Base-by-base conservation (phyloP, 257 asterid genomes). In the Solanum medicagineum region DNA sequence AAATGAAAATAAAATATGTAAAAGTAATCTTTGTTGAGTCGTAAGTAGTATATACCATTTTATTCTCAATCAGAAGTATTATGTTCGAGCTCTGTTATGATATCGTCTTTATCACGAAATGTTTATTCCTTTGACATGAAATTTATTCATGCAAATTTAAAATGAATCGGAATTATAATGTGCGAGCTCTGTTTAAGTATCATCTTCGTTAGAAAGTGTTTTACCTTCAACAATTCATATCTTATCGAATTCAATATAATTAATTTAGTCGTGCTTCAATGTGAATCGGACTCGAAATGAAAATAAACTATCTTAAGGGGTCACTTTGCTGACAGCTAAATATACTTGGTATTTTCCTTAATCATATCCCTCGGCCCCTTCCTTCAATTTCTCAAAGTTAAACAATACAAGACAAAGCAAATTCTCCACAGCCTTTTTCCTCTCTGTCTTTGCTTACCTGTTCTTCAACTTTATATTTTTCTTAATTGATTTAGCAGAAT, bases 371-470 rank as follows among this genome's bases (percentile, higher is more conserved):
- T 77, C 16, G 81, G 66, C 71, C 22, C 22, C 62, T 17, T 9
- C 40, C 81, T 24, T 0, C 13, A 4, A 24, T 75, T 16, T 79
- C 83, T 79, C 83, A 53, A 79, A 40, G 26, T 26, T 70, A 9
- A 75, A 49, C 44, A 77, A 51, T 17, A 75, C 82, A 75, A 5
- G 10, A 75, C 47, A 26, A 77, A 26, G 17, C 80, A 42, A 51
- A 53, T 51, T 29, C 20, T 13, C 81, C 82, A 17, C 59, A 13
- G 24, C 62, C 24, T 15, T 75, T 51, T 47, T 51, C 60, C 44
- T 75, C n/a, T 73, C 81, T 74, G 81, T 75, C 81, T 68, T 69
- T 75, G 60, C 60, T 75, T 75, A 75, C n/a, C 81, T 75, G 81
- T 75, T 49, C 57, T 22, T 75, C 44, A 32, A 49, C 60, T 22